Conservation (phyloP, 1,139 yeast species). For the Cylindricascospora bacillispora region DNA sequence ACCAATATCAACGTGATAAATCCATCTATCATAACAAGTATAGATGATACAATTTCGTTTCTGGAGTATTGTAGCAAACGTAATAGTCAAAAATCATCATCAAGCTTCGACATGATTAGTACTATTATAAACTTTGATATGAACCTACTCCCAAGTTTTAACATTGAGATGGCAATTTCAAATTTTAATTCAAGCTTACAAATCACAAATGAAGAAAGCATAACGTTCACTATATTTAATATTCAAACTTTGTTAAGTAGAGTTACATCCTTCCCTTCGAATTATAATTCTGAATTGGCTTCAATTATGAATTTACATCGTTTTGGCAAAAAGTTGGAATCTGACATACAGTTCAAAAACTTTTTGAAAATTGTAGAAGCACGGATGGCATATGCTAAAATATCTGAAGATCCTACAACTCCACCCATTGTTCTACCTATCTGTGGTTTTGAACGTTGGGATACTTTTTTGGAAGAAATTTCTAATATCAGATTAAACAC, state of each 20-base stretch:
- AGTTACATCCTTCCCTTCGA: background rate
- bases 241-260: slow-evolving; percentile 10
- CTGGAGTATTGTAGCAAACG: background rate
- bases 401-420: slow-evolving; percentile 5
- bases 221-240: slow-evolving; percentile 14
- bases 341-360: slow-evolving; percentile 6
- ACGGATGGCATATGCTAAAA: slow-evolving; percentile 6
- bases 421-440: slow-evolving; percentile 13
- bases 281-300: background rate
- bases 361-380: slow-evolving; percentile 12
- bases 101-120: background rate
- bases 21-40: slow-evolving; percentile 17
- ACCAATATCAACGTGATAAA: slow-evolving; percentile 20
- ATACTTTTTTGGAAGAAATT: slow-evolving; percentile 14
- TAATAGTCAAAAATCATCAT: background rate
- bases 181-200: slow-evolving; percentile 15
- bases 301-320: slow-evolving; percentile 1
- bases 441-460: slow-evolving; percentile 20
- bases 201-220: slow-evolving; percentile 11
- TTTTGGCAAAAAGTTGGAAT: background rate
- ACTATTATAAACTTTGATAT: slow-evolving; percentile 2
- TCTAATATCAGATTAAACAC: slow-evolving; percentile 8
- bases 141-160: slow-evolving; percentile 11
- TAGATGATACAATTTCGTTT: slow-evolving; percentile 4
- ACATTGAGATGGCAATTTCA: slow-evolving; percentile 13